Percentiles rank a stretch among this genome's conserved stretches.
These are phyloP conservation scores for Stagonosporopsis tanaceti DNA, from an alignment of 2,329 filamentous ascomycete species.

Conservation along the genomic window DNA sequence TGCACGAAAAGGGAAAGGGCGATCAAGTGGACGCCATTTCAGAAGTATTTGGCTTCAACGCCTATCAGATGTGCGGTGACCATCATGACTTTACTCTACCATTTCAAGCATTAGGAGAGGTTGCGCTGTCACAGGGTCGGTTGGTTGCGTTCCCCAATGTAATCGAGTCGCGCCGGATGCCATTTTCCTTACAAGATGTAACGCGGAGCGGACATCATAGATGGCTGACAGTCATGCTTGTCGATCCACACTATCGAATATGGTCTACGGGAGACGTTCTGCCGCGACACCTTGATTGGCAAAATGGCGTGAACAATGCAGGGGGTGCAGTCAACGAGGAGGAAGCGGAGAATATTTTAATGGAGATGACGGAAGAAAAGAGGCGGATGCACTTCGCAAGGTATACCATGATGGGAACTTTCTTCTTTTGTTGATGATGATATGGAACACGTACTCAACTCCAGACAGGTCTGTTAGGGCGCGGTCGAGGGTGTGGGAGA, in stretches of 20 bases:
- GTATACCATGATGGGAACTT: background rate
- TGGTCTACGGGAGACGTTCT: background rate
- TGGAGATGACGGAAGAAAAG: background rate
- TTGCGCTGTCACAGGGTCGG: background rate
- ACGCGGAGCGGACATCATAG: background rate
- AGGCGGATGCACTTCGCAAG: background rate
- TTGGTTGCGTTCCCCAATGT: background rate
- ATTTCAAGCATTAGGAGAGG: background rate
- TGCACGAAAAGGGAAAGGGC: background rate
- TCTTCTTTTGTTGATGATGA: background rate
- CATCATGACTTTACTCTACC: background rate
- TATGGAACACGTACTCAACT: background rate
- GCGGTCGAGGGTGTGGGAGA: too few relatives aligned
- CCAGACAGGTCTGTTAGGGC: too few relatives aligned
- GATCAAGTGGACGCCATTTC: background rate
- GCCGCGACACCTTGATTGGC: background rate
- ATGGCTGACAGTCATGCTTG: slow-evolving; percentile 1
- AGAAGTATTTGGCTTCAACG: background rate
- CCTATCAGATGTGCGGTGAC: background rate
- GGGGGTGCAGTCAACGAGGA: background rate
- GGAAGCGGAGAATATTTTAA: background rate
- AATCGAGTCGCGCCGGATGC: background rate
- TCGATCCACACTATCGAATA: background rate
- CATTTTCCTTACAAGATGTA: background rate
- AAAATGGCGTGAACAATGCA: background rate